phyloP scores from a whole-genome alignment of 768 basidiomycete species.

The Lactifluus hygrophoroides region DNA sequence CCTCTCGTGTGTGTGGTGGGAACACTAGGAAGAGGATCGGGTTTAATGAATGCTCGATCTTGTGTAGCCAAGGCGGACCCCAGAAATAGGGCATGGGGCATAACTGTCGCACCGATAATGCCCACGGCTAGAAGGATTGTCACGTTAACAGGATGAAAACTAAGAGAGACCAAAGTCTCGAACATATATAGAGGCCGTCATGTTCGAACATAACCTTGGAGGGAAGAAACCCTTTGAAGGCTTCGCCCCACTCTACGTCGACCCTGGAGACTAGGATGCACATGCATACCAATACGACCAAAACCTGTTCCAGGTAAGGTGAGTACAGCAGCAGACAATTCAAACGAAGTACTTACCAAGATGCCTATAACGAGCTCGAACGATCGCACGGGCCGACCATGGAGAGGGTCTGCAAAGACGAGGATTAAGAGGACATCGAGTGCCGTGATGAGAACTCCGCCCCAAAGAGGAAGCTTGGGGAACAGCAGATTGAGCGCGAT shows the following conservation, averaged over 20 bases:
- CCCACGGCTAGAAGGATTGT: slow-evolving; percentile 15
- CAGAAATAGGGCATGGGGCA: slow-evolving; percentile 41
- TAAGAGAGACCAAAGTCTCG: not conserved
- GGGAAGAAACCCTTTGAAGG: slow-evolving; percentile 17
- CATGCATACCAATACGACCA: slow-evolving; percentile 19
- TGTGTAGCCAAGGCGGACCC: slow-evolving; percentile 36
- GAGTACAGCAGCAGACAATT: not conserved
- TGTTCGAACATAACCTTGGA: slow-evolving; percentile 15
- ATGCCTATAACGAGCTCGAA: slow-evolving; percentile 54
- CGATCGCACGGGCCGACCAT: slow-evolving; percentile 44
- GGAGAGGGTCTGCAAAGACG: slow-evolving; percentile 59
- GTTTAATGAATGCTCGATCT: slow-evolving; percentile 27
- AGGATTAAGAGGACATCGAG: slow-evolving; percentile 50
- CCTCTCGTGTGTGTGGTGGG: not conserved
- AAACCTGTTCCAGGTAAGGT: slow-evolving; percentile 6
- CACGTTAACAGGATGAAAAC: not conserved
- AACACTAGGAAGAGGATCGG: not conserved
- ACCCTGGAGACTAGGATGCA: slow-evolving; percentile 20
- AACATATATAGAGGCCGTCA: slow-evolving; percentile 18
- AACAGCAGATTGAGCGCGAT: slow-evolving; percentile 49
- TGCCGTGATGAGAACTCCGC: slow-evolving; percentile 40
- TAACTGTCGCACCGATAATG: slow-evolving; percentile 35
- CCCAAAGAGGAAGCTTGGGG: slow-evolving; percentile 35
- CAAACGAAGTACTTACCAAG: slow-evolving; percentile 4
- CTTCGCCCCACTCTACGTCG: slow-evolving; percentile 10